Evolutionary conservation across 2,329 filamentous ascomycete genomes (phyloP), one percentile per base, ranked within the genome.

Genomic region (Kalaharituber pfeilii): DNA sequence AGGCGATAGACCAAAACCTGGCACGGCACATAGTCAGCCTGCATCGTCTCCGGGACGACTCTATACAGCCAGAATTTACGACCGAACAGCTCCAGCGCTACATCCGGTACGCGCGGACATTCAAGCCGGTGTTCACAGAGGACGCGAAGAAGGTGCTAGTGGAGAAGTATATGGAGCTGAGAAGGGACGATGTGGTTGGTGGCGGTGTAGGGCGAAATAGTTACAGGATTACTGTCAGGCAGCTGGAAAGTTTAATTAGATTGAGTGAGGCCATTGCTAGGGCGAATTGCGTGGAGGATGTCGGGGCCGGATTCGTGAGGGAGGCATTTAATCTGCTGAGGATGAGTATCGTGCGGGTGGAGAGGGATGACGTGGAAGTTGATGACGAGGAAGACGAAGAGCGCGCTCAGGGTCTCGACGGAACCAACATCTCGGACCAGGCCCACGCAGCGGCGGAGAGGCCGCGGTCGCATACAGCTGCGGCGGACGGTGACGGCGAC

Each of bases 241-340:
- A 98, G 69, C 75, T 98, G 1, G 91, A 98, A 70, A 89, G 83
- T 66, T 81, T 98, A 76, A 96, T 98, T 62, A 86, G 91, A 60
- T 73, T 98, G 54, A 89, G 84, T 53, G 91, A 98, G 69, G 91
- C 91, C n/a, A 95, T 98, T 62, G 91, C 91, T 56, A 96, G 96
- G 70, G 86, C 87, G 56, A 96, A 94, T 67, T 98, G 91, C 66
- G 86, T 94, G 13, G 84, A 89, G 63, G 87, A 95, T 59, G 84
- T 98, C 15, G 47, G 15, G 47, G 76, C 84, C 1, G 77, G 78
- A 0, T 94, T 96, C 69, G 91, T 98, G 15, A 77, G 83, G 39
- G 91, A 98, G 69, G 91, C 89, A 0, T 96, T 83, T 68, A 86
- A 91, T 63, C 76, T 98, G 8, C 77, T 98, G 11, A 76, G 87